Evolutionary conservation across 2,329 filamentous ascomycete genomes (phyloP), one percentile per base, ranked within the genome.

Genomic region (Alternaria gansuensis): DNA sequence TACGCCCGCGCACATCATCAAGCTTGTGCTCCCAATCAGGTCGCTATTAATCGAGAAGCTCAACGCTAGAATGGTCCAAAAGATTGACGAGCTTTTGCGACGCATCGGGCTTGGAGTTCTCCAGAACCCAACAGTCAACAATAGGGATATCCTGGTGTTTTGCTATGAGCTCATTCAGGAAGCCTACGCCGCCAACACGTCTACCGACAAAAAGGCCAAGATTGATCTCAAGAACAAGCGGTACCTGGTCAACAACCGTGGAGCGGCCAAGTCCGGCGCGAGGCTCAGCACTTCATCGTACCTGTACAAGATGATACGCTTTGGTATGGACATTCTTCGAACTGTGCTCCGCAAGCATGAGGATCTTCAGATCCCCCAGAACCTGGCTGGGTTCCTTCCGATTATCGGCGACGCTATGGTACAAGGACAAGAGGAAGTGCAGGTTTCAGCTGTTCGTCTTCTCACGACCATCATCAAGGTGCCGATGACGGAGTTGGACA

Each of bases 141-240:
- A 88, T 68, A 88, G 90, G 48, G 92, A 97, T 65, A 88, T 94
- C 39, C 81, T 99, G n/a, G 81, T 97, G 0, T 97, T 99, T 77
- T 97, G 93, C 75, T 98, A 97, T 74, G 92, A 98, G 76, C 85
- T 98, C 45, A 91, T 98, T 39, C 91, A 96, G 72, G 89, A 93
- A 63, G 90, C 92, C 0, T 96, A 97, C 76, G 86, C 86, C 59
- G 86, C 85, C 57, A 72, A 82, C 84, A 53, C 85, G 82, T 67
- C 82, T 81, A 7, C 75, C 21, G 61, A 70, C 45, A 56, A 61
- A 62, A 64, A 63, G 60, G 54, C 69, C 57, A 51, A 76, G 65
- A 69, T 74, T 51, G 71, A 73, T 29, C 59, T 67, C 81, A 71
- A 80, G 62, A 82, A 88, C 44, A 88, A 85, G 72, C 88, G 89